Base-by-base conservation (phyloP, 108 stramenopile genomes). In the Epithemia pelagica region DNA sequence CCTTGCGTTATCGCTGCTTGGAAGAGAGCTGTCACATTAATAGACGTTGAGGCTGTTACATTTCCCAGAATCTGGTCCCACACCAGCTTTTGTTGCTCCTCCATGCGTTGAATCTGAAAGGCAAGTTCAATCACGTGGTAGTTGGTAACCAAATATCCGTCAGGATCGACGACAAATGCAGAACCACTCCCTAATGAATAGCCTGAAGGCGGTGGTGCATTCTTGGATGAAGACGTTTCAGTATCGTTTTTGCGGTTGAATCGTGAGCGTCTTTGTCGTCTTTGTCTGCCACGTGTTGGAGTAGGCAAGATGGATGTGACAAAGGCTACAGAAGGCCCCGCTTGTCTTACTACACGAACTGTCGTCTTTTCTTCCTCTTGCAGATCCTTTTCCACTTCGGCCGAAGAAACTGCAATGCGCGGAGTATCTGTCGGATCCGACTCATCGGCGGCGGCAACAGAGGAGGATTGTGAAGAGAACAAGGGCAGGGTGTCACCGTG, bases 121-220 rank as follows among this genome's bases (percentile, higher is more conserved):
- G 87, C 90, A 21, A 76, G 74, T 75, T 86, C 85, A 65, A 92
- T 82, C 22, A 92, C 91, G 68, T 92, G 87, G 68, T 79, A 92
- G 80, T 97, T 97, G 62, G 95, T 95, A 30, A 94, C 85, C 33
- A 97, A 56, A 64, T 96, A 87, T 28, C 93, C 94, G 23, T 82
- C 63, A 1, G 69, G 27, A 57, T 89, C 76, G 57, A 87, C 84
- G 28, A 94, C 52, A 67, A 92, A 92, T 32, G 80, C 88, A 2
- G 85, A 87, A 30, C 87, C 87, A 8, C 87, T 85, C 46, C 88
- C 89, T 28, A 83, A 65, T 28, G 71, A 59, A 24, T 27, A 27
- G 30, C 75, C 80, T 15, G 15, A 46, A 10, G 37, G 37, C 27
- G 22, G 54, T 1, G 74, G 76, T 27, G 73, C 26, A 58, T 53